Evolutionary conservation across 495 filamentous ascomycete genomes (phyloP).

Genomic region (Penicillium coprophilum): DNA sequence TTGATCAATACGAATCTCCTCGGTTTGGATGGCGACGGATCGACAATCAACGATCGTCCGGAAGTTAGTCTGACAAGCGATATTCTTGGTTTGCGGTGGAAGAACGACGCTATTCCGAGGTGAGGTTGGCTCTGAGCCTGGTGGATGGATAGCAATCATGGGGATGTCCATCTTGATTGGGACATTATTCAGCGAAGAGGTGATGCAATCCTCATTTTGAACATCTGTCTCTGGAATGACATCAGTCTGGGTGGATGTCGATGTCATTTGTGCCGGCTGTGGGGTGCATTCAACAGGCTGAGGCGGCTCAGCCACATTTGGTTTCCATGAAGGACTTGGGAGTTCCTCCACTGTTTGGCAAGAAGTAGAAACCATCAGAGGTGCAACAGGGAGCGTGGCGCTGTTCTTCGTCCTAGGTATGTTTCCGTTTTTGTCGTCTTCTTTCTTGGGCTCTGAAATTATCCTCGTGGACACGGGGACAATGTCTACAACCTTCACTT

Average conservation of each 20-base stretch:
- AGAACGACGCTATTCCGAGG: conserved; percentile 59
- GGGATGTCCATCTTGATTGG: conserved; percentile 48
- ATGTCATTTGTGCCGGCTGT: conserved; percentile 40
- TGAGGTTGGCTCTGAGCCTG: conserved; percentile 62
- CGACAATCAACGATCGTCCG: conserved; percentile 35
- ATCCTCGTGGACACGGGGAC: not conserved
- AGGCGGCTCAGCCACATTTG: conserved; percentile 46
- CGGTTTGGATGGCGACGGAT: conserved; percentile 75
- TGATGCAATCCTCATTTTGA: conserved; percentile 14
- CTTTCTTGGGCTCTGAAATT: not conserved
- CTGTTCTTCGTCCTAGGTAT: conserved; percentile 28
- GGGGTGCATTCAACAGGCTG: conserved; percentile 10
- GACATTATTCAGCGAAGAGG: conserved; percentile 22
- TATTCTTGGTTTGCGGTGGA: conserved; percentile 63
- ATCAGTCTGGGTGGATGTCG: conserved; percentile 74
- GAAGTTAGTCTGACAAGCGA: conserved; percentile 53
- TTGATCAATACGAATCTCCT: conserved; percentile 77
- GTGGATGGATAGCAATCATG: conserved; percentile 65
- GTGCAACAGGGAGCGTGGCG: conserved; percentile 31
- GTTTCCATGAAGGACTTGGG: conserved; percentile 67
- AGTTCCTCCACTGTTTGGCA: conserved; percentile 71
- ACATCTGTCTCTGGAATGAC: conserved; percentile 11
- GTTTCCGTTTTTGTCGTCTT: not conserved
- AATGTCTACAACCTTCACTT: conserved; percentile 11
- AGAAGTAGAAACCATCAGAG: conserved; percentile 65